Percentiles rank a stretch among this genome's conserved stretches.
These are phyloP conservation scores for Trichosporon sp. DNA, from an alignment of 1,284 basidiomycete genomes.

Conservation along the genomic window DNA sequence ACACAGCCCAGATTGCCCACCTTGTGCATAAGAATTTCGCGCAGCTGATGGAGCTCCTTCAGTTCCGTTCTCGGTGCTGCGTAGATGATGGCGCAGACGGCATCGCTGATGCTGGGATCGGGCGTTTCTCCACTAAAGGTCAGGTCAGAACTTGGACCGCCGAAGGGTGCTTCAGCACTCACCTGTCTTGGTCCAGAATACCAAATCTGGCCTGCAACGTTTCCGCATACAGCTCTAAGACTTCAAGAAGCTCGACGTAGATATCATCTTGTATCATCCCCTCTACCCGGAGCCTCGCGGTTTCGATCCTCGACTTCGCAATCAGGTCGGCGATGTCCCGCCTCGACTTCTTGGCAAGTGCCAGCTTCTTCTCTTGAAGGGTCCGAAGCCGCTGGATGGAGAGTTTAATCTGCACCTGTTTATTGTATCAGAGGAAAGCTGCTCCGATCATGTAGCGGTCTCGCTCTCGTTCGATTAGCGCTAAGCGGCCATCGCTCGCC, in stretches of 20 bases:
- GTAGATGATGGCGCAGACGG: conserved; percentile 69
- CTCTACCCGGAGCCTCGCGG: conserved; percentile 43
- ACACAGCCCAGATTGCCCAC: conserved; percentile 24
- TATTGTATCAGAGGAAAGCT: too few relatives aligned
- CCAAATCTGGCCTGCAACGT: conserved; percentile 88
- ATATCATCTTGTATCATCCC: conserved; percentile 48
- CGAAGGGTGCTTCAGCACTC: too few relatives aligned
- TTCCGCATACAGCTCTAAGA: conserved; percentile 89
- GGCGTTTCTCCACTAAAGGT: conserved; percentile 64
- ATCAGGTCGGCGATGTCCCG: conserved; percentile 49
- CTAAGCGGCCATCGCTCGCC: background rate
- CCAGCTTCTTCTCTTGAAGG: conserved; percentile 87
- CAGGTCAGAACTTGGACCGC: background rate
- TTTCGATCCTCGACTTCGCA: conserved; percentile 43
- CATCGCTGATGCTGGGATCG: conserved; percentile 72
- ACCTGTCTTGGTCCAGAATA: conserved; percentile 60
- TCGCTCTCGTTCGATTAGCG: too few relatives aligned
- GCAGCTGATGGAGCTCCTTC: conserved; percentile 84
- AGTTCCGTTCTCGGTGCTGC: conserved; percentile 85
- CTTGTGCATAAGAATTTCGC: conserved; percentile 88
- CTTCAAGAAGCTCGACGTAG: conserved; percentile 69
- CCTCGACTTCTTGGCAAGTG: conserved; percentile 67
- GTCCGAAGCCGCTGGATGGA: conserved; percentile 85
- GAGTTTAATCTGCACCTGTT: conserved; percentile 52
- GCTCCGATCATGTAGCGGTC: too few relatives aligned